Evolutionary conservation across 2,329 filamentous ascomycete genomes (phyloP).

Genomic region (Trichoderma koningiopsis): DNA sequence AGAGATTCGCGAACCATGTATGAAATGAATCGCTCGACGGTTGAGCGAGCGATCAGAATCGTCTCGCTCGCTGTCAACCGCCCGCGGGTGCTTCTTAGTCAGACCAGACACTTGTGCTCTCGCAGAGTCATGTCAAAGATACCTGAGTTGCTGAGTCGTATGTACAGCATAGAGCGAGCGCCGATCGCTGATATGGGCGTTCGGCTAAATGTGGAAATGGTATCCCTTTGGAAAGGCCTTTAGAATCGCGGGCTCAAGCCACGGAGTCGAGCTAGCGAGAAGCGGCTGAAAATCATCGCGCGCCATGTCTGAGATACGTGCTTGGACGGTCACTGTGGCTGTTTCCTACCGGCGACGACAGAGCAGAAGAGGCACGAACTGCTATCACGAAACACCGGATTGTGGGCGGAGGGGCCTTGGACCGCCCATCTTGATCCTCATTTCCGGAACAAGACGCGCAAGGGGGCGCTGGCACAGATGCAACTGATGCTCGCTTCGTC

Average conservation of each 20-base stretch:
- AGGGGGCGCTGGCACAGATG: conserved; percentile 1
- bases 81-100: conserved; percentile 18
- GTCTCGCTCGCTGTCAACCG: conserved; percentile 1
- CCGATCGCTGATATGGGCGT: conserved; percentile 21
- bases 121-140: background rate
- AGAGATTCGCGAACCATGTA: background rate
- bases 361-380: background rate
- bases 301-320: background rate
- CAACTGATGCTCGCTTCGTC: conserved; percentile 3
- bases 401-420: background rate
- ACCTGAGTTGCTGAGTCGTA: background rate
- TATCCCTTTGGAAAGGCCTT: background rate
- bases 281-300: conserved; percentile 9
- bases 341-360: background rate
- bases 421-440: background rate
- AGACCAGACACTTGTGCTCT: conserved; percentile 13
- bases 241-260: conserved; percentile 7
- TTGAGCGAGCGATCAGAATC: background rate
- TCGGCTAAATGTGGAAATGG: conserved; percentile 24
- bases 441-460: conserved; percentile 14
- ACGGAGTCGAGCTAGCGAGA: conserved; percentile 8
- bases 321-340: background rate
- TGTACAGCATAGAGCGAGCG: background rate
- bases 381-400: background rate
- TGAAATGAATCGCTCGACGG: background rate